Base-by-base conservation (phyloP, 768 basidiomycete genomes). In the Clavulina sp. region DNA sequence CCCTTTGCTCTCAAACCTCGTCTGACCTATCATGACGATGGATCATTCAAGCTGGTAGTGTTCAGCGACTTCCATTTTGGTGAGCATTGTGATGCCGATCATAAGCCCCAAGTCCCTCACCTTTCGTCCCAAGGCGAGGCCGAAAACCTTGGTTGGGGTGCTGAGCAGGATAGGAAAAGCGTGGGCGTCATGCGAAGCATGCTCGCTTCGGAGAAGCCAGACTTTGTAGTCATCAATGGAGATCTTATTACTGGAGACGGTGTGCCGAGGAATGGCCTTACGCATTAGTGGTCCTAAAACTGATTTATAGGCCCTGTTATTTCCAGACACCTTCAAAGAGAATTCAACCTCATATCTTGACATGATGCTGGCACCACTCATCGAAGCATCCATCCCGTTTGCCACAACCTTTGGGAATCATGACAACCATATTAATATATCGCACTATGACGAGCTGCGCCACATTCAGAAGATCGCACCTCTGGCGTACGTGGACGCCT, bases 51-150 rank as follows among this genome's bases (percentile, higher is more conserved):
- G 63, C 57, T 85, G 43, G 79, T 76, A 13, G 69, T 83, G 4
- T 82, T 84, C 61, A 81, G 80, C 4, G 83, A 85, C 57, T 62
- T 84, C 29, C 82, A 84, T 59, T 83, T 72, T 54, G 82, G 83
- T 26, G 82, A 84, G 63, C 78, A 81, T 57, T 79, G 77, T 75
- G 77, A 77, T 50, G 61, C 54, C 5, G n/a, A n/a, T n/a, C n/a
- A n/a, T n/a, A n/a, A n/a, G n/a, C n/a, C n/a, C n/a, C n/a, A n/a
- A n/a, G 80, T 78, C 75, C 32, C 23, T 21, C 43, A 41, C 28
- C 31, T 9, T 5, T 44, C 24, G 24, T 23, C 28, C 5, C 21
- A 26, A 4, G 24, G 30, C 29, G 32, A 49, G 19, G 33, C 36
- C 18, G 41, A 19, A 19, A 19, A 38, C 19, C 34, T 38, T 19